Evolutionary conservation across 768 basidiomycete genomes (phyloP).

Genomic region (Tylopilus balloui): DNA sequence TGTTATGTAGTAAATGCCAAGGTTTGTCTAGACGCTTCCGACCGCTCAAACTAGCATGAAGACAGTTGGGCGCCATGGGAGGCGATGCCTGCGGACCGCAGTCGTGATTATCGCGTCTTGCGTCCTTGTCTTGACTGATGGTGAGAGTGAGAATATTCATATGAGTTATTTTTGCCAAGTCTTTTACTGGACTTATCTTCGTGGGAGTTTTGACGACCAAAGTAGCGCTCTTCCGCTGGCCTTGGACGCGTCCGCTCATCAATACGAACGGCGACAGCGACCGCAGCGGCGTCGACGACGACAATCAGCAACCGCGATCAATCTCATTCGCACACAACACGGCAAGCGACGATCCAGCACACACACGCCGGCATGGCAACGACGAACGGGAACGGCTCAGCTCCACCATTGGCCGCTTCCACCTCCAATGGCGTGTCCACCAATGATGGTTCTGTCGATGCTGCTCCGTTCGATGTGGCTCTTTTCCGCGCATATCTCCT

Average conservation of each 20-base stretch:
- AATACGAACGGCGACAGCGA: slow-evolving; percentile 22
- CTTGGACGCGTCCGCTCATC: slow-evolving; percentile 25
- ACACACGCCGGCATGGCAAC: slow-evolving; percentile 16
- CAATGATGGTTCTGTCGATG: slow-evolving; percentile 33
- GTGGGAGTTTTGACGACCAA: slow-evolving; percentile 19
- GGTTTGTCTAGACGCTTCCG: no score
- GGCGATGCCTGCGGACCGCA: no score
- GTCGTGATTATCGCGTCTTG: no score
- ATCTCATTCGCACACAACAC: slow-evolving; percentile 4
- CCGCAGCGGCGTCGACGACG: slow-evolving; percentile 5
- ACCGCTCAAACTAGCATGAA: no score
- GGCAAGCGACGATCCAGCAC: slow-evolving; percentile 13
- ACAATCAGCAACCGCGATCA: slow-evolving; percentile 3
- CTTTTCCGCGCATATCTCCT: slow-evolving; percentile 69
- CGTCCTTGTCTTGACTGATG: no score
- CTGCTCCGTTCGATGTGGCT: slow-evolving; percentile 57
- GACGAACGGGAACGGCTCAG: slow-evolving; percentile 21
- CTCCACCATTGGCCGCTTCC: slow-evolving; percentile 28
- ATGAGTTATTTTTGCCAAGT: slow-evolving; percentile 4
- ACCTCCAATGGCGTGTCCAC: slow-evolving; percentile 26
- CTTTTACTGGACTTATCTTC: slow-evolving; percentile 13
- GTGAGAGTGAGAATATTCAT: neutral
- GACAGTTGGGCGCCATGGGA: no score
- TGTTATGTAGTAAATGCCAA: no score
- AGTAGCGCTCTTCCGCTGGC: neutral